A percentile compares a stretch with the other conserved stretches of the same genome.
These are phyloP conservation scores for Neoboletus magnificus DNA, from an alignment of 768 basidiomycete species.

Conservation along the genomic window DNA sequence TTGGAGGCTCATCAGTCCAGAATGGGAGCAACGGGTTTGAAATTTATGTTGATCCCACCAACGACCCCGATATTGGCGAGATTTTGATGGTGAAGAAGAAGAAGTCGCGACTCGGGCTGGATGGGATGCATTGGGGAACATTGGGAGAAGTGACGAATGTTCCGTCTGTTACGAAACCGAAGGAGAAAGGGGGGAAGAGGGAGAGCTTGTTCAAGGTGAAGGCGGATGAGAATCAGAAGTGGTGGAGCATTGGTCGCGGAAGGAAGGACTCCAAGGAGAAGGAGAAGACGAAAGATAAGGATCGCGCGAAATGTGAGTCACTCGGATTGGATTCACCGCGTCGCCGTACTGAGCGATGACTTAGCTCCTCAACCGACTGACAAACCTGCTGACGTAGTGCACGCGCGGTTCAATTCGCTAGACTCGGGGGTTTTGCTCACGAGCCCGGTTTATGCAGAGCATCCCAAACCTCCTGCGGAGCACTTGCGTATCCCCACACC, in stretches of 20 bases:
- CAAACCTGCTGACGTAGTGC: slow-evolving; percentile 30
- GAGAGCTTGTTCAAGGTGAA: slow-evolving; percentile 37
- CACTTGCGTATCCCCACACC: slow-evolving; percentile 20
- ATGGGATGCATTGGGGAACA: slow-evolving; percentile 55
- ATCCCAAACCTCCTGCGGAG: slow-evolving; percentile 10
- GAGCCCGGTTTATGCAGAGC: slow-evolving; percentile 16
- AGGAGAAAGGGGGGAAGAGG: slow-evolving; percentile 39
- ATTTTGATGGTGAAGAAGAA: slow-evolving; percentile 76
- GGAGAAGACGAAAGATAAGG: slow-evolving; percentile 37
- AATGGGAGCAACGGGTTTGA: slow-evolving; percentile 55
- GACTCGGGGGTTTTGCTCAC: slow-evolving; percentile 40
- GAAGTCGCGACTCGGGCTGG: slow-evolving; percentile 59
- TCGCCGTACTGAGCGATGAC: slow-evolving; percentile 1
- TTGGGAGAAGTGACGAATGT: slow-evolving; percentile 62
- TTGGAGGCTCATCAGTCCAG: slow-evolving; percentile 29
- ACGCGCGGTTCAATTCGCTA: slow-evolving; percentile 65
- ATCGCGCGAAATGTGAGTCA: slow-evolving; percentile 34
- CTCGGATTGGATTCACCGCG: background rate
- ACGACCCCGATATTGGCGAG: slow-evolving; percentile 65
- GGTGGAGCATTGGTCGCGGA: slow-evolving; percentile 81
- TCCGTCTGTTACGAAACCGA: slow-evolving; percentile 25
- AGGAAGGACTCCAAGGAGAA: slow-evolving; percentile 72
- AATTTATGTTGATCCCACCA: slow-evolving; percentile 63
- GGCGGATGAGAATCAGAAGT: slow-evolving; percentile 55
- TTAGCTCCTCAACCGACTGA: slow-evolving; percentile 47